phyloP scores from a whole-genome alignment of 2,329 filamentous ascomycete species.

The Graphium sp. region DNA sequence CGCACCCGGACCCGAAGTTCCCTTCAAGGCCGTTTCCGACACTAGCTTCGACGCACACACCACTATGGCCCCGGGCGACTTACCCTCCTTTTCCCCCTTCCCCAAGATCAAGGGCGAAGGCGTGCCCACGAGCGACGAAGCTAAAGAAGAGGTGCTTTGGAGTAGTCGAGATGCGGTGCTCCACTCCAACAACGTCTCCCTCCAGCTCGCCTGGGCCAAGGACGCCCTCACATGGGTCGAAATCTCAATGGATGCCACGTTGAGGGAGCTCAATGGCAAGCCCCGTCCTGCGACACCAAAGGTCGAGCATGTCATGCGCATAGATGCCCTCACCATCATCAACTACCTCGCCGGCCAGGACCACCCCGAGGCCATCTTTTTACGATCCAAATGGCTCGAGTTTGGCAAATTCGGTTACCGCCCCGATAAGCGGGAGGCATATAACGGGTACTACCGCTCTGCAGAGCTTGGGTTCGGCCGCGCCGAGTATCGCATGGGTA shows the following conservation, averaged over 20 bases:
- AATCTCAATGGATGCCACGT: conserved; percentile 59
- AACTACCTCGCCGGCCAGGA: conserved; percentile 77
- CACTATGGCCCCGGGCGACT: conserved; percentile 21
- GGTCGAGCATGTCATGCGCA: conserved; percentile 72
- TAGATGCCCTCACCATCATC: conserved; percentile 85
- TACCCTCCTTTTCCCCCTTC: conserved; percentile 80
- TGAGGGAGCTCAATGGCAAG: conserved; percentile 37
- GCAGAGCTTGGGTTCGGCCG: conserved; percentile 72
- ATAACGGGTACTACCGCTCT: conserved; percentile 70
- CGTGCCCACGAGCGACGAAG: conserved; percentile 83
- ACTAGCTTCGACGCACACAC: too few relatives aligned
- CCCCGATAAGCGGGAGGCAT: conserved; percentile 89
- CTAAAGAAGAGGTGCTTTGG: conserved; percentile 81
- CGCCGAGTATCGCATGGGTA: conserved; percentile 92
- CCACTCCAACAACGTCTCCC: conserved; percentile 85
- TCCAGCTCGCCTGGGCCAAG: conserved; percentile 93
- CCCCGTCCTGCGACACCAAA: conserved; percentile 63
- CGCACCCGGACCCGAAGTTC: conserved; percentile 10
- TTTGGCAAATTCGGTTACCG: conserved; percentile 91
- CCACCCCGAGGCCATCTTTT: conserved; percentile 87
- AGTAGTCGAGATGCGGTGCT: conserved; percentile 69
- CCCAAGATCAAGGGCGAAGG: conserved; percentile 75
- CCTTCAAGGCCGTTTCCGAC: conserved; percentile 25
- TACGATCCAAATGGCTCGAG: conserved; percentile 91
- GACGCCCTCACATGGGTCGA: conserved; percentile 84